A percentile compares a stretch with the other conserved stretches of the same genome.
Evolutionary conservation across 78 protist genomes (phyloP).

Genomic region (Dictyostelium discoideum): DNA sequence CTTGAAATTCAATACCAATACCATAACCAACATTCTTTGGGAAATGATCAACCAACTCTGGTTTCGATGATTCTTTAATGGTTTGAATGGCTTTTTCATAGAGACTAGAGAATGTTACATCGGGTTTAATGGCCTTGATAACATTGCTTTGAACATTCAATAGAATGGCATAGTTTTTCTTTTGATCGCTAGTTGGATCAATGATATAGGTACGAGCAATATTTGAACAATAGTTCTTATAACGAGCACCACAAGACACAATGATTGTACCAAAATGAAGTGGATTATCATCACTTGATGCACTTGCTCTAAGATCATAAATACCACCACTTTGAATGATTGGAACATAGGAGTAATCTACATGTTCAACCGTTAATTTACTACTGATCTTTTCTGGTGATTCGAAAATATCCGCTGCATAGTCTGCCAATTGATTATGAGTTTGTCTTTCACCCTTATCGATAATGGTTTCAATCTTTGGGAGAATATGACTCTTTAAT

Average conservation of each 20-base stretch:
- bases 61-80: conserved; percentile 36
- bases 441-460: conserved; percentile 74
- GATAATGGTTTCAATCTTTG: conserved; percentile 61
- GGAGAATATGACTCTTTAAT: conserved; percentile 30
- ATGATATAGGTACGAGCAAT: conserved; percentile 92
- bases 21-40: conserved; percentile 82
- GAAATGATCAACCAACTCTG: conserved; percentile 26
- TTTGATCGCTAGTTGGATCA: conserved; percentile 83
- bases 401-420: conserved; percentile 5
- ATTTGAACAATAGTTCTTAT: conserved; percentile 86
- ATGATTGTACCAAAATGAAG: conserved; percentile 81
- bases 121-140: conserved; percentile 36
- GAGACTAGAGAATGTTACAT: conserved; percentile 8
- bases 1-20: conserved; percentile 87
- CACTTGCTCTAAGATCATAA: conserved; percentile 65
- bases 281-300: conserved; percentile 55
- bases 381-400: conserved; percentile 63
- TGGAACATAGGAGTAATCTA: conserved; percentile 85
- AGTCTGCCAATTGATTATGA: conserved; percentile 44
- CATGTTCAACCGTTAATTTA: conserved; percentile 37
- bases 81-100: conserved; percentile 52
- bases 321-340: conserved; percentile 91
- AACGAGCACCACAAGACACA: conserved; percentile 83
- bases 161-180: conserved; percentile 43
- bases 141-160: conserved; percentile 29